Evolutionary conservation across 805 yeast species (phyloP), one percentile per base, ranked within the genome.

Genomic region (Candida oleophila): DNA sequence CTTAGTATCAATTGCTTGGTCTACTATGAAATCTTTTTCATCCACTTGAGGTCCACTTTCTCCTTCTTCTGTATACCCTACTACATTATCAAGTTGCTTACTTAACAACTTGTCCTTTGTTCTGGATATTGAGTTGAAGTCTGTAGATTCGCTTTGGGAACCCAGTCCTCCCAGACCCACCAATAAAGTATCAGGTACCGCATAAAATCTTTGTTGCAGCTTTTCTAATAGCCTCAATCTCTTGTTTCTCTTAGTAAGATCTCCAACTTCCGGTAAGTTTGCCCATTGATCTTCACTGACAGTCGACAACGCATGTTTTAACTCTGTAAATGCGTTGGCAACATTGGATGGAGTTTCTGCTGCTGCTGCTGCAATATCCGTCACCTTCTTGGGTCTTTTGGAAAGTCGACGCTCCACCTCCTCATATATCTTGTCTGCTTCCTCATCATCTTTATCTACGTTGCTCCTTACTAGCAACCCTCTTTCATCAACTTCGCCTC

Each of bases 191-290:
- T 92, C 97, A 0, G 96, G 94, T 2, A 87, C 87, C 8, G 96
- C 89, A 60, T 89, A 92, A 37, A 78, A 80, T 49, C 96, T 69
- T 51, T 83, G 82, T 48, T 80, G 79, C 54, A 71, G 75, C 56
- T 83, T 85, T 41, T 79, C 77, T 45, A 82, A 73, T 38, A 81
- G 62, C 45, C 96, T 69, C 42, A 77, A 69, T 46, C 98, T 68
- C 54, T 90, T 89, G 64, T 89, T 89, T 47, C 81, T 73, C 56
- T 82, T 77, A 0, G 99, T 94, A 56, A 88, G 70, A 63, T 92
- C 98, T 1, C 89, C 87, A 1, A 89, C 94, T 51, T 89, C 96
- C 0, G 98, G 98, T 3, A 92, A 59, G 49, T 71, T 76, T 3
- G 77, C 74, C 99, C 99, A 92, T 56, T 91, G 84, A 2, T 80